Evolutionary conservation across 768 basidiomycete species (phyloP).

Genomic region (Astraeus odoratus): DNA sequence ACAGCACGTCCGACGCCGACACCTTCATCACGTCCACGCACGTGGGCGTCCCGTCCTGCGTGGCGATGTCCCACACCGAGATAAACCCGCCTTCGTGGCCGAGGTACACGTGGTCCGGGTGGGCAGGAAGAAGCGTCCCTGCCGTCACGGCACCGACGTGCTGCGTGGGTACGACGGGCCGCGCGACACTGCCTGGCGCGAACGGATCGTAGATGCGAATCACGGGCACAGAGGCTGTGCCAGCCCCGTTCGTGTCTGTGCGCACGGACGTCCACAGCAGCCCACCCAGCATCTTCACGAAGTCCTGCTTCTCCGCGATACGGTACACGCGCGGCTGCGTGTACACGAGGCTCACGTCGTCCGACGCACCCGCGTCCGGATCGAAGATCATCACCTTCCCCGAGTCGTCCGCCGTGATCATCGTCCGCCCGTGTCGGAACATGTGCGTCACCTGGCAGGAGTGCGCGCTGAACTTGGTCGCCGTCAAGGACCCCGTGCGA

Average conservation of each 20-base stretch:
- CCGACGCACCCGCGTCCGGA: slow-evolving; percentile 33
- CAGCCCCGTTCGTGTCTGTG: slow-evolving; percentile 39
- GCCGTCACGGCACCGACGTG: slow-evolving; percentile 79
- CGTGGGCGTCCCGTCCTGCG: slow-evolving; percentile 47
- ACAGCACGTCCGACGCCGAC: slow-evolving; percentile 71
- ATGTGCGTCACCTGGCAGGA: slow-evolving; percentile 61
- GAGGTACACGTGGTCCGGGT: slow-evolving; percentile 64
- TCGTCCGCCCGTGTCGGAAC: slow-evolving; percentile 58
- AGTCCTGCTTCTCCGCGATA: slow-evolving; percentile 77
- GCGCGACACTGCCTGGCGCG: slow-evolving; percentile 47
- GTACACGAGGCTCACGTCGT: slow-evolving; percentile 38
- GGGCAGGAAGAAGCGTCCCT: slow-evolving; percentile 66
- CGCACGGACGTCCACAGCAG: slow-evolving; percentile 79
- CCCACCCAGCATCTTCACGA: slow-evolving; percentile 64
- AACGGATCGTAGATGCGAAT: slow-evolving; percentile 79
- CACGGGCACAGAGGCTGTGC: slow-evolving; percentile 50
- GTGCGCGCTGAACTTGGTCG: slow-evolving; percentile 58
- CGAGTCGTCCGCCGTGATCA: slow-evolving; percentile 79
- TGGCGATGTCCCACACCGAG: slow-evolving; percentile 66
- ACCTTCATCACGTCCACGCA: slow-evolving; percentile 79
- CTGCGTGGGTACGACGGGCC: slow-evolving; percentile 54
- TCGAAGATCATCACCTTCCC: slow-evolving; percentile 79
- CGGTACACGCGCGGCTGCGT: slow-evolving; percentile 55
- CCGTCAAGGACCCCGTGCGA: slow-evolving; percentile 47
- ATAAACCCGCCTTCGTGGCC: slow-evolving; percentile 91